phyloP scores from a whole-genome alignment of 257 asterid species.

The Plectranthus barbatus region DNA sequence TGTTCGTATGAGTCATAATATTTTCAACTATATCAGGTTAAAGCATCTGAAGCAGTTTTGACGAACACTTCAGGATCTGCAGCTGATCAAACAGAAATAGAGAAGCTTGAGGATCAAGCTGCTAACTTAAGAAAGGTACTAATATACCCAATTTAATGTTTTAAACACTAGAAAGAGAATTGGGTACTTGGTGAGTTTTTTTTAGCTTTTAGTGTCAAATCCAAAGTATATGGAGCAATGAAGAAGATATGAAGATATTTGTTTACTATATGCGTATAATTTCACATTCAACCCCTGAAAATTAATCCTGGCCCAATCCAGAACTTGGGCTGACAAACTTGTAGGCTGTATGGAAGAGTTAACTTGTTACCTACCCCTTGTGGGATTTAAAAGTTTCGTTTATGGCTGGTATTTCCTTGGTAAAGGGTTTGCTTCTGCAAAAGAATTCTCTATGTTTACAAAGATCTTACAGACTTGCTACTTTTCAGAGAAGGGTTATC shows the following conservation, averaged over 20 bases:
- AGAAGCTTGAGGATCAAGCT: too few relatives aligned
- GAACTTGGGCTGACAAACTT: not conserved
- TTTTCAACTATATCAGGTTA: too few relatives aligned
- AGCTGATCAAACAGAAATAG: too few relatives aligned
- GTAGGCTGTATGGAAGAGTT: not conserved
- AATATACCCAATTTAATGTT: too few relatives aligned
- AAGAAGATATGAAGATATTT: not conserved
- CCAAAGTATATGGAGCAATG: not conserved
- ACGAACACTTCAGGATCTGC: too few relatives aligned
- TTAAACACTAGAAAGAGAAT: too few relatives aligned
- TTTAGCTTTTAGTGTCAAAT: not conserved
- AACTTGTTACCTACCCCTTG: not conserved
- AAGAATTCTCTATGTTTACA: not conserved
- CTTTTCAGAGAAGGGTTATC: not conserved
- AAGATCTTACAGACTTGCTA: not conserved
- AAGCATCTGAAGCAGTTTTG: too few relatives aligned
- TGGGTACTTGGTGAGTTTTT: too few relatives aligned
- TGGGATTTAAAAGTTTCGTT: not conserved
- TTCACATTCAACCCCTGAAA: not conserved
- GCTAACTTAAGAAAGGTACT: too few relatives aligned
- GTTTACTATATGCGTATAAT: not conserved
- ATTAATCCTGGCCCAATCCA: not conserved
- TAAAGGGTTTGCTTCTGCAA: not conserved
- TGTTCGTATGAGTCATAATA: too few relatives aligned
- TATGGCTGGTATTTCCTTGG: not conserved